Evolutionary conservation across 805 yeast species (phyloP).

Genomic region (Diddensiella transvaalensis): DNA sequence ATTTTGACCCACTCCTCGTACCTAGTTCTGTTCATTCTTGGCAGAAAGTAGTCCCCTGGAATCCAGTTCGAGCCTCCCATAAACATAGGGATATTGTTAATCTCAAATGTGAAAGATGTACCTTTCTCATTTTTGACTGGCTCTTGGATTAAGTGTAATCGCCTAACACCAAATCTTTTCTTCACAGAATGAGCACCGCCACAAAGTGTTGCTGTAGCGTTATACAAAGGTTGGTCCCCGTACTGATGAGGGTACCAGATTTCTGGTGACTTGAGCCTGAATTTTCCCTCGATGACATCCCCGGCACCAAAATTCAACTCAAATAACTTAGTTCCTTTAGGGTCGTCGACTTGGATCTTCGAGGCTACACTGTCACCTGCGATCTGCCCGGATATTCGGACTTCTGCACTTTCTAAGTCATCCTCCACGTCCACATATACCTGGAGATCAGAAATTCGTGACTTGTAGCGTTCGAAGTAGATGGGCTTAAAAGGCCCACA

Average conservation of each 20-base stretch:
- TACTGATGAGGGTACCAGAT: slow-evolving; percentile 41
- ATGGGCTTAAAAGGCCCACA: slow-evolving; percentile 46
- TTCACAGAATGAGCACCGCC: background rate
- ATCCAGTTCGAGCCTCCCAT: slow-evolving; percentile 45
- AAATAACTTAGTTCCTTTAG: background rate
- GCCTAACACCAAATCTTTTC: slow-evolving; percentile 37
- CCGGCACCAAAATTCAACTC: background rate
- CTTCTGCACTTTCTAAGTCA: slow-evolving; percentile 7
- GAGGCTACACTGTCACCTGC: background rate
- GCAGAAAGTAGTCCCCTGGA: slow-evolving; percentile 41
- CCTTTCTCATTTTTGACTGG: slow-evolving; percentile 33
- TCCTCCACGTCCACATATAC: slow-evolving; percentile 17
- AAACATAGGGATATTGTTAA: slow-evolving; percentile 39
- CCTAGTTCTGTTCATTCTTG: slow-evolving; percentile 32
- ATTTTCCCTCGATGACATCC: background rate
- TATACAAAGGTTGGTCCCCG: slow-evolving; percentile 39
- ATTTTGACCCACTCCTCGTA: slow-evolving; percentile 36
- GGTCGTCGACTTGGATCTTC: background rate
- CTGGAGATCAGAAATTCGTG: slow-evolving; percentile 23
- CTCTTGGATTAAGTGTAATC: slow-evolving; percentile 40
- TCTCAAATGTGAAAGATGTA: slow-evolving; percentile 38
- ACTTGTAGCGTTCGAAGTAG: slow-evolving; percentile 27
- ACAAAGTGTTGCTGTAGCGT: slow-evolving; percentile 15
- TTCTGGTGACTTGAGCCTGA: slow-evolving; percentile 13
- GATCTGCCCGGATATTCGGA: slow-evolving; percentile 2